Evolutionary conservation across 257 asterid genomes (phyloP), one percentile per base, ranked within the genome.

Genomic region (Ilex aquifolium): DNA sequence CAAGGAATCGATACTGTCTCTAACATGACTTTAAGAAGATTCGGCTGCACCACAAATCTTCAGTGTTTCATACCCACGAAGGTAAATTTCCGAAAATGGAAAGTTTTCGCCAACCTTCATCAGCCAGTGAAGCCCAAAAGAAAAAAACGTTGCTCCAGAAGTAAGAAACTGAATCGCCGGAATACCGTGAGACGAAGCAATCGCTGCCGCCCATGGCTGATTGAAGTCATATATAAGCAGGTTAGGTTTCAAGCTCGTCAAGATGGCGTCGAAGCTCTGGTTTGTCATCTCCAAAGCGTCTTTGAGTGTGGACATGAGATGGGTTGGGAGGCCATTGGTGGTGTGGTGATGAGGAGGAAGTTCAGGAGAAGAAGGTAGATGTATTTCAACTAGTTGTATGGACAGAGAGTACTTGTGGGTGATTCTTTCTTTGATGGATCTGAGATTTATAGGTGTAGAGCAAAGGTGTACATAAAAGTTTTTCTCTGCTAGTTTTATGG

Each of bases 271-370:
- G 11, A 87, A 27, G 2, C 16, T n/a, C 2, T 76, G 83, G 55
- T 74, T 74, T 17, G 86, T 63, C 54, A 15, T 48, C 44, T 57
- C n/a, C 10, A 84, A 72, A 46, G 83, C 74, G 6, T 42, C 57
- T 29, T 10, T 27, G 64, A 84, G 83, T 56, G 80, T 31, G 70
- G 77, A 12, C 52, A 70, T 71, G 65, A 84, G 85, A 61, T 66
- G 56, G 55, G 65, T 82, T 4, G 94, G 94, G 46, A 80, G 86
- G 66, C 83, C 85, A 52, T 82, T 82, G 59, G 85, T 77, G 29
- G 88, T 85, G 63, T 79, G 86, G 56, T 46, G 15, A 14, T 59
- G 72, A 56, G 86, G 78, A 10, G 90, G 94, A n/a, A 83, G 80
- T 1, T 71, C 76, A 0, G 82, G 82, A 1, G 42, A 57, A 2